Evolutionary conservation across 441 rosid species (phyloP).

Genomic region (Croton setiger): DNA sequence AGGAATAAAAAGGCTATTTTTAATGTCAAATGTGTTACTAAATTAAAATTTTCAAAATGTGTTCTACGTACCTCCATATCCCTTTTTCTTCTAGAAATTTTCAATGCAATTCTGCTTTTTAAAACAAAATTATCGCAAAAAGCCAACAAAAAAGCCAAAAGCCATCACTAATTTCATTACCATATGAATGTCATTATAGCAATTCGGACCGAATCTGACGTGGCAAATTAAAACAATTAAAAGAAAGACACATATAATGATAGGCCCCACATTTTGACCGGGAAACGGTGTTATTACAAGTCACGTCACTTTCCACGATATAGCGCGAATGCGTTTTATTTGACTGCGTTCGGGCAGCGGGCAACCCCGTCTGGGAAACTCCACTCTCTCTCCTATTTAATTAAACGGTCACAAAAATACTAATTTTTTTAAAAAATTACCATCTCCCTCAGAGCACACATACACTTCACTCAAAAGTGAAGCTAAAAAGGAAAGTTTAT

Average conservation of each 20-base stretch:
- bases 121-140: background rate
- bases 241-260: background rate
- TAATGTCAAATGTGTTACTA: too few species aligned
- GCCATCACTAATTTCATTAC: background rate
- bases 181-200: background rate
- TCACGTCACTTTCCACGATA: constrained; percentile 48
- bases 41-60: too few species aligned
- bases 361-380: constrained; percentile 38
- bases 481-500: constrained; percentile 28
- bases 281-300: constrained; percentile 25
- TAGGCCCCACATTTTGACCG: constrained; percentile 31
- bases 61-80: too few species aligned
- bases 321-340: constrained; percentile 39
- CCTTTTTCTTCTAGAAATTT: too few species aligned
- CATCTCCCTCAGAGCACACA: constrained; percentile 8
- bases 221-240: constrained; percentile 9
- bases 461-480: constrained; percentile 24
- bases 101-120: too few species aligned
- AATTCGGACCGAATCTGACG: constrained; percentile 30
- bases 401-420: background rate
- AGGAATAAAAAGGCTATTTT: too few species aligned
- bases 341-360: constrained; percentile 62
- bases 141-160: background rate
- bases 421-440: background rate
- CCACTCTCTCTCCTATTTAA: constrained; percentile 8